These are phyloP conservation scores for Ophiorrhiza pumila DNA, from an alignment of 257 asterid genomes.

Conservation along the genomic window DNA sequence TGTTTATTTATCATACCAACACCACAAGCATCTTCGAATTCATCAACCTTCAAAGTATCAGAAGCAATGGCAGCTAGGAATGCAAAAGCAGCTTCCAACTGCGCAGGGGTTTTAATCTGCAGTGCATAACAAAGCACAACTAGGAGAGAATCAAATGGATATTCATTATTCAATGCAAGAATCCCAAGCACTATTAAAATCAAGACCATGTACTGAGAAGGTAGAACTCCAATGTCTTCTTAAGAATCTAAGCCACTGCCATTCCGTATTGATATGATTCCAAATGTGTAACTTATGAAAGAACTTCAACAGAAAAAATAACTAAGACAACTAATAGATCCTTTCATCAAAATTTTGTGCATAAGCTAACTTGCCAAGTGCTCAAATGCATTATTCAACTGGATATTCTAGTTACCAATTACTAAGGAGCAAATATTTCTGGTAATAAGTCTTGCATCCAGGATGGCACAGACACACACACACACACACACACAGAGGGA, in stretches of 20 bases:
- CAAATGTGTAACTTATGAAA: neutral
- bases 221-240: neutral
- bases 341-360: neutral
- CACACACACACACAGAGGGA: neutral
- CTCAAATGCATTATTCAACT: neutral
- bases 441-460: neutral
- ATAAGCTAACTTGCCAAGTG: neutral
- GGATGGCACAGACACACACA: neutral
- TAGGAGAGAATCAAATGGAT: constrained; percentile 2
- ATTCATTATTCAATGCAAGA: neutral
- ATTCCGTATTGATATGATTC: neutral
- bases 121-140: neutral
- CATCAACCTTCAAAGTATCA: constrained; percentile 45
- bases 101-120: constrained; percentile 75
- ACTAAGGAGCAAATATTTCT: neutral
- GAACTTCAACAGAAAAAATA: neutral
- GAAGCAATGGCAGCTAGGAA: constrained; percentile 54
- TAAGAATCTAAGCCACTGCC: neutral
- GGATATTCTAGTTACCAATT: neutral
- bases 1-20: constrained; percentile 54
- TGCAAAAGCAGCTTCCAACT: constrained; percentile 75
- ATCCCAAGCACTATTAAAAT: neutral
- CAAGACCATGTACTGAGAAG: neutral
- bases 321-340: neutral
- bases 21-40: constrained; percentile 83